A percentile compares a stretch with the other conserved stretches of the same genome.
These are phyloP conservation scores for Furcasterigmium furcatum DNA, from an alignment of 2,329 filamentous ascomycete species.

Conservation along the genomic window DNA sequence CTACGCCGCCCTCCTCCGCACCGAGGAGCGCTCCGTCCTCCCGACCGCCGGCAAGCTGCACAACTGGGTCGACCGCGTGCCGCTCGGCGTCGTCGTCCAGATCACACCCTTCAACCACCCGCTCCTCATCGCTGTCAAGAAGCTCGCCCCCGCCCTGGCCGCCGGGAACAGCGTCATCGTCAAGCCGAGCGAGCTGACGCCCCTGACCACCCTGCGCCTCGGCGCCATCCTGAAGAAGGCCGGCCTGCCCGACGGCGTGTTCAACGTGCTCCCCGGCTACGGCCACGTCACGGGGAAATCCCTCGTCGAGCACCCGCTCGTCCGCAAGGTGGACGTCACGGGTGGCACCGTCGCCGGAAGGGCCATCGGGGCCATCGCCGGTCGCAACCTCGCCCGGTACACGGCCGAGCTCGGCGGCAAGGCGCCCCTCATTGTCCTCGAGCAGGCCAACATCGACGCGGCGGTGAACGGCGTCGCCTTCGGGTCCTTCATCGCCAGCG, in stretches of 20 bases:
- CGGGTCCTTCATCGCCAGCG: conserved; percentile 52
- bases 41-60: conserved; percentile 60
- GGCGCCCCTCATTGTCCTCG: conserved; percentile 65
- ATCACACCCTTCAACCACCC: conserved; percentile 60
- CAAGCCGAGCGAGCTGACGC: conserved; percentile 62
- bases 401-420: conserved; percentile 73
- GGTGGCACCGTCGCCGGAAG: conserved; percentile 70
- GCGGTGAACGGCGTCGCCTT: conserved; percentile 68
- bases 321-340: conserved; percentile 71
- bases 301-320: conserved; percentile 46
- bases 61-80: conserved; percentile 51
- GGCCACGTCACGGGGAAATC: conserved; percentile 49
- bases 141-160: conserved; percentile 57
- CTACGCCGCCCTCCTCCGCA: conserved; percentile 65
- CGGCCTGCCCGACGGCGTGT: conserved; percentile 67
- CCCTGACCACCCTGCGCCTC: conserved; percentile 57
- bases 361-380: conserved; percentile 63
- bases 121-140: conserved; percentile 55
- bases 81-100: conserved; percentile 54
- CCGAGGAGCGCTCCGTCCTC: conserved; percentile 62
- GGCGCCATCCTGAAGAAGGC: conserved; percentile 60
- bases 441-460: conserved; percentile 60
- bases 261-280: conserved; percentile 58
- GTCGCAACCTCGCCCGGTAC: conserved; percentile 65
- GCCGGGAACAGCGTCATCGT: conserved; percentile 58